phyloP scores from a whole-genome alignment of 345 rosid genomes.

The Kandelia obovata region DNA sequence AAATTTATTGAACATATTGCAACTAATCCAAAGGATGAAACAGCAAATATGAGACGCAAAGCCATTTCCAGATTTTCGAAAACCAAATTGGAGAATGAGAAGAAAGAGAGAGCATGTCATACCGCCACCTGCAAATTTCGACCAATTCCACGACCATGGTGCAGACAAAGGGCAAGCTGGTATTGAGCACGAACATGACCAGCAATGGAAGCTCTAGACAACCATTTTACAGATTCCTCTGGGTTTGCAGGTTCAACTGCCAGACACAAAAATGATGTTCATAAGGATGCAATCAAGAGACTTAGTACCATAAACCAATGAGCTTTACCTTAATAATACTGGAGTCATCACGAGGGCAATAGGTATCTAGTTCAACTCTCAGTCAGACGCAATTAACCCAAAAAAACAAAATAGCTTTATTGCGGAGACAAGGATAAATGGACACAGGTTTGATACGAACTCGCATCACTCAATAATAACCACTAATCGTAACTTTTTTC shows the following conservation, averaged over 20 bases:
- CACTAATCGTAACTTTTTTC: no score
- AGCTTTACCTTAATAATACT: neutral
- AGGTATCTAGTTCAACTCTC: no score
- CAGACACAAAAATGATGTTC: slow-evolving; percentile 8
- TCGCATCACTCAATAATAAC: no score
- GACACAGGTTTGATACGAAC: no score
- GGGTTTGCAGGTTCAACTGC: slow-evolving; percentile 61
- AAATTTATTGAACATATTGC: neutral
- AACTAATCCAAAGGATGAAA: neutral
- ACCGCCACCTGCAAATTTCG: slow-evolving; percentile 65
- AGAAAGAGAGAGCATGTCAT: slow-evolving; percentile 12
- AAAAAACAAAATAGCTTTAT: no score
- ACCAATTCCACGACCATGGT: slow-evolving; percentile 57
- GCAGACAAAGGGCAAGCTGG: slow-evolving; percentile 82
- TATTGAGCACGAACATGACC: slow-evolving; percentile 79
- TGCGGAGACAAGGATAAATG: no score
- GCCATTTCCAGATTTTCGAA: neutral
- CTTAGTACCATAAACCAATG: neutral
- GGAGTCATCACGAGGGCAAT: no score
- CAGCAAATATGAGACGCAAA: neutral
- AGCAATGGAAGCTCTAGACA: slow-evolving; percentile 49
- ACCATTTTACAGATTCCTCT: slow-evolving; percentile 68
- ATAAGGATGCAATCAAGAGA: neutral
- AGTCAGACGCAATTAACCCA: no score
- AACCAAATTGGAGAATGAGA: neutral